phyloP scores from a whole-genome alignment of 148 eudicot species.

The Fagopyrum homotropicum region DNA sequence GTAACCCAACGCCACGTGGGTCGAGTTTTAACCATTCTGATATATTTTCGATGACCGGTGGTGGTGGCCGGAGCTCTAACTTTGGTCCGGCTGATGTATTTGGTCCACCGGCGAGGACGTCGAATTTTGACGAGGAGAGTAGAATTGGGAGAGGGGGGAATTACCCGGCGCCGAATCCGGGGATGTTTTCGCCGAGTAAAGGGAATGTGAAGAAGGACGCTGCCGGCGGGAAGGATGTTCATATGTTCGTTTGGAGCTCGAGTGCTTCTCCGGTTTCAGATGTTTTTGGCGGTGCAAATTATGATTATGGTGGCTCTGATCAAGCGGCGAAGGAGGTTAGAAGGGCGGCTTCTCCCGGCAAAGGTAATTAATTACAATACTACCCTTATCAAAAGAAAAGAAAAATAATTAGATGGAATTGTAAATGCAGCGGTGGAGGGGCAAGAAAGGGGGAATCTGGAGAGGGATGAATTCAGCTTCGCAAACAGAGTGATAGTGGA shows the following conservation, averaged over 20 bases:
- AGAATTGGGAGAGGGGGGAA: slow-evolving; percentile 11
- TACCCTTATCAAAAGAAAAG: too few species aligned
- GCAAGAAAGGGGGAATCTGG: slow-evolving; percentile 39
- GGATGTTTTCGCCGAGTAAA: slow-evolving; percentile 65
- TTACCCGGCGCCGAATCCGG: slow-evolving; percentile 77
- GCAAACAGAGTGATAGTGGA: slow-evolving; percentile 40
- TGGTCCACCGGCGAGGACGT: slow-evolving; percentile 48
- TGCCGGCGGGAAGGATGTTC: slow-evolving; percentile 52
- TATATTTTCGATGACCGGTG: slow-evolving; percentile 19
- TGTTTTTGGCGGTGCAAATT: slow-evolving; percentile 50
- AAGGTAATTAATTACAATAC: slow-evolving; percentile 29
- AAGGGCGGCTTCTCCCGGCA: slow-evolving; percentile 55
- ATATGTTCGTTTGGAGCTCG: slow-evolving; percentile 84
- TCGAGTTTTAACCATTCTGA: slow-evolving; percentile 50
- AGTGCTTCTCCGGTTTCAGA: slow-evolving; percentile 74
- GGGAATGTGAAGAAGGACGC: slow-evolving; percentile 21
- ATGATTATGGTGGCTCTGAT: slow-evolving; percentile 39
- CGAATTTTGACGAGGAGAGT: slow-evolving; percentile 63
- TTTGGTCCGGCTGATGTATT: slow-evolving; percentile 65
- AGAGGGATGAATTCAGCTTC: slow-evolving; percentile 69
- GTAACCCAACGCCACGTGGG: slow-evolving; percentile 52
- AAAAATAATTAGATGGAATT: too few species aligned
- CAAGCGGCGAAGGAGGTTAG: slow-evolving; percentile 52
- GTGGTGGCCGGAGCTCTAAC: slow-evolving; percentile 57
- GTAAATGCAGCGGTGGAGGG: background rate